Conservation (phyloP, 495 filamentous ascomycete genomes). For the Penicillium simplicissimum region DNA sequence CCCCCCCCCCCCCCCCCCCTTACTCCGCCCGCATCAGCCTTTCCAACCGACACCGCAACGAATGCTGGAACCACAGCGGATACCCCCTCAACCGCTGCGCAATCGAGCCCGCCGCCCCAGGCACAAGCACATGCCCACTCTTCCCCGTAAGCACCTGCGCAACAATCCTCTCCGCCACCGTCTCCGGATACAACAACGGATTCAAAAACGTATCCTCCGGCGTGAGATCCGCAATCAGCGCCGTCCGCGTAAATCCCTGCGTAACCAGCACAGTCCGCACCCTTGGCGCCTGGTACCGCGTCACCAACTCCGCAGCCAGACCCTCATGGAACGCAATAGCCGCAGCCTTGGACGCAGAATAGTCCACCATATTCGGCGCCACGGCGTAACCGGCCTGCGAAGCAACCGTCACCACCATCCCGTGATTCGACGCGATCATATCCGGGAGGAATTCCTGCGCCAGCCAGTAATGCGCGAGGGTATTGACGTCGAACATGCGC, state of each 20-base stretch:
- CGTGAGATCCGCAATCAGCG: slow-evolving; percentile 59
- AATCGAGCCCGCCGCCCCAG: slow-evolving; percentile 37
- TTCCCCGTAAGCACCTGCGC: slow-evolving; percentile 56
- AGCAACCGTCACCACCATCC: slow-evolving; percentile 75
- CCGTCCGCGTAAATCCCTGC: slow-evolving; percentile 63
- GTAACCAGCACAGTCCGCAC: slow-evolving; percentile 68
- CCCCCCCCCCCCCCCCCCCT: background rate
- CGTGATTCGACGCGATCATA: slow-evolving; percentile 65
- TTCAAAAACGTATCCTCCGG: slow-evolving; percentile 55
- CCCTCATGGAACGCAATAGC: slow-evolving; percentile 70
- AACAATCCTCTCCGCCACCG: slow-evolving; percentile 64
- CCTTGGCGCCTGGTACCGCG: slow-evolving; percentile 60
- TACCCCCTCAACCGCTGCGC: slow-evolving; percentile 35
- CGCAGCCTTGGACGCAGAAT: slow-evolving; percentile 67
- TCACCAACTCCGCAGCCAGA: slow-evolving; percentile 59
- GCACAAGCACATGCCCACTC: slow-evolving; percentile 60
- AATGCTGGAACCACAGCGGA: slow-evolving; percentile 48
- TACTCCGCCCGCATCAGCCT: slow-evolving; percentile 31
- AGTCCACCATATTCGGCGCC: slow-evolving; percentile 67
- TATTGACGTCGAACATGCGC: slow-evolving; percentile 73
- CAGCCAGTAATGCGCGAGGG: slow-evolving; percentile 66
- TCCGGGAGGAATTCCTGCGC: slow-evolving; percentile 65
- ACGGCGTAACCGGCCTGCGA: slow-evolving; percentile 59
- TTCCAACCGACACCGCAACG: slow-evolving; percentile 33
- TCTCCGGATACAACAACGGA: slow-evolving; percentile 60